Conservation (phyloP, 768 basidiomycete species). For the Rhodotorula toruloides region DNA sequence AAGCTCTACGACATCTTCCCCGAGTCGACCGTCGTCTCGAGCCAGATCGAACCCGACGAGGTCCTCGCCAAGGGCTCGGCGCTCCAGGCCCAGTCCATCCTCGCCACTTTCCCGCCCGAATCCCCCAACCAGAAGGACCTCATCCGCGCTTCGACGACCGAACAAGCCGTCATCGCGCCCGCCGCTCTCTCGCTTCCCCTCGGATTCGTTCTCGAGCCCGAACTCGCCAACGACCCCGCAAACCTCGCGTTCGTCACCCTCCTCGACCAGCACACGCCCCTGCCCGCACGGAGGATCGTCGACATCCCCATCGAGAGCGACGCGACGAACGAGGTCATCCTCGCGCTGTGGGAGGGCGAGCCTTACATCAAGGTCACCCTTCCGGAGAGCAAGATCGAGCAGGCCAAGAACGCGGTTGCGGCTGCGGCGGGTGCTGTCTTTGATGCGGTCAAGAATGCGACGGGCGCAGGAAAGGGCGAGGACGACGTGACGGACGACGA, state of each 20-base stretch:
- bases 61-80: constrained; percentile 51
- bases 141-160: constrained; percentile 27
- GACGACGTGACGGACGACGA: constrained; percentile 39
- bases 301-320: constrained; percentile 45
- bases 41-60: constrained; percentile 49
- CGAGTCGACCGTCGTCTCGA: constrained; percentile 47
- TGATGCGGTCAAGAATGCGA: constrained; percentile 23
- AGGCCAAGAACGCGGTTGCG: constrained; percentile 18
- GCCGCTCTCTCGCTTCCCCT: constrained; percentile 44
- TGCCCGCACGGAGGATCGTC: constrained; percentile 49
- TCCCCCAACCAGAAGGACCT: constrained; percentile 18
- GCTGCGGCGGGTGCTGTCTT: constrained; percentile 8
- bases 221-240: constrained; percentile 10
- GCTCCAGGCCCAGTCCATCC: constrained; percentile 33
- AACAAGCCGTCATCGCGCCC: constrained; percentile 42
- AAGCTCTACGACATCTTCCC: constrained; percentile 47
- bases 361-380: constrained; percentile 29
- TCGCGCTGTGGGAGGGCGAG: constrained; percentile 44
- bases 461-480: constrained; percentile 34
- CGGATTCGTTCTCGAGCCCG: constrained; percentile 47
- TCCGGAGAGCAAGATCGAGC: constrained; percentile 30
- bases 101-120: constrained; percentile 23
- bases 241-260: constrained; percentile 42
- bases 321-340: constrained; percentile 42
- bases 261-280: constrained; percentile 42